phyloP scores from a whole-genome alignment of 805 yeast genomes.

The Metschnikowia corniflorae region DNA sequence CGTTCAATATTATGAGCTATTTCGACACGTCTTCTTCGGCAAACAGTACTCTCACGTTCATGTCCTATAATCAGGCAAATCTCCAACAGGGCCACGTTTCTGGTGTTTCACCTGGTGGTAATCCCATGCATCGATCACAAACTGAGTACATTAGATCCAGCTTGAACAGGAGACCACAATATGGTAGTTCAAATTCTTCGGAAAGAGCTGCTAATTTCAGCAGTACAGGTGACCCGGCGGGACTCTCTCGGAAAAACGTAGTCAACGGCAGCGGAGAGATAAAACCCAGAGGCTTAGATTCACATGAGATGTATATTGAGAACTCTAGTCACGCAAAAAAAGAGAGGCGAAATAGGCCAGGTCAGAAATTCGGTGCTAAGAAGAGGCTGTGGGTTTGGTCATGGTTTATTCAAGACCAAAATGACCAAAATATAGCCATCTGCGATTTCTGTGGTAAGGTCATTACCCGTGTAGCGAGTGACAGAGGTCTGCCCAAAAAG shows the following conservation, averaged over 20 bases:
- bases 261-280: slow-evolving; percentile 1
- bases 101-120: slow-evolving; percentile 6
- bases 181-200: background rate
- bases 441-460: slow-evolving; percentile 54
- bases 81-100: slow-evolving; percentile 13
- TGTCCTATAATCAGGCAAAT: slow-evolving; percentile 21
- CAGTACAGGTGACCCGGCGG: background rate
- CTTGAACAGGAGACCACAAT: slow-evolving; percentile 4
- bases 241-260: background rate
- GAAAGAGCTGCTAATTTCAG: background rate
- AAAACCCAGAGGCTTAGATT: slow-evolving; percentile 1
- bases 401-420: slow-evolving; percentile 53
- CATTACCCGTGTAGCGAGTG: slow-evolving; percentile 46
- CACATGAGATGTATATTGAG: background rate
- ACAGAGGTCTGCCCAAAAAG: slow-evolving; percentile 59
- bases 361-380: slow-evolving; percentile 57
- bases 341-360: slow-evolving; percentile 45
- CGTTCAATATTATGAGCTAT: slow-evolving; percentile 22
- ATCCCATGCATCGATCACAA: slow-evolving; percentile 8
- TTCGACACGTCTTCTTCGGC: slow-evolving; percentile 15
- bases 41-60: slow-evolving; percentile 22
- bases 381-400: slow-evolving; percentile 63
- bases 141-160: slow-evolving; percentile 11
- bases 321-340: slow-evolving; percentile 13
- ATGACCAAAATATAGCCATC: slow-evolving; percentile 47